These are phyloP conservation scores for Rhizodiscina lignyota DNA, from an alignment of 495 filamentous ascomycete species.

Conservation along the genomic window DNA sequence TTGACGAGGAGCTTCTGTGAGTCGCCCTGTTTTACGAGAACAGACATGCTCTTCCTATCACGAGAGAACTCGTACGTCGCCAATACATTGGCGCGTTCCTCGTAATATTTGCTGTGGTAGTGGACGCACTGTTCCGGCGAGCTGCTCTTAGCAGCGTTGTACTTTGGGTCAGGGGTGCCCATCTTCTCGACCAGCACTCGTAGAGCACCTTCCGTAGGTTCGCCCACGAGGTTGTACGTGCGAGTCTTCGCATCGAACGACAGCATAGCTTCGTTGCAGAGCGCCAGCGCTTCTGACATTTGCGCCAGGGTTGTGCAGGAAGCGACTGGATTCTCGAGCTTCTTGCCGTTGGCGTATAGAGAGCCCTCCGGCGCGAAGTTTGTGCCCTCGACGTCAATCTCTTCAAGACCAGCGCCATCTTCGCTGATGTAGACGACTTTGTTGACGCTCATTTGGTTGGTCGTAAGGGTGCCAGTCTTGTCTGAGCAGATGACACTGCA, in stretches of 20 bases:
- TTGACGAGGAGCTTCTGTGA: slow-evolving; percentile 81
- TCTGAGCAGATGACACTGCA: slow-evolving; percentile 99
- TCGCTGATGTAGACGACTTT: slow-evolving; percentile 72
- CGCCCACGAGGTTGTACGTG: slow-evolving; percentile 72
- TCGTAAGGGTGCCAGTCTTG: slow-evolving; percentile 96
- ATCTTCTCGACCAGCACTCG: slow-evolving; percentile 90
- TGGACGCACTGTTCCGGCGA: slow-evolving; percentile 47
- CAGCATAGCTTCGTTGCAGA: slow-evolving; percentile 82
- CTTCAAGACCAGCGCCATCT: slow-evolving; percentile 59
- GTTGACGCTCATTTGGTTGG: slow-evolving; percentile 98
- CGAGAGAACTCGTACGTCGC: slow-evolving; percentile 95
- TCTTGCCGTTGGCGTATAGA: slow-evolving; percentile 49
- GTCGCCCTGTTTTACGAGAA: slow-evolving; percentile 53
- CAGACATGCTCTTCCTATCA: slow-evolving; percentile 98
- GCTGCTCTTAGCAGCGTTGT: slow-evolving; percentile 34
- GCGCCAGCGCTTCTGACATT: slow-evolving; percentile 71
- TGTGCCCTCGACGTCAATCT: slow-evolving; percentile 82
- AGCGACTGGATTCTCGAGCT: slow-evolving; percentile 48
- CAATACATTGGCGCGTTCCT: slow-evolving; percentile 51
- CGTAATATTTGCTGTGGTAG: slow-evolving; percentile 70
- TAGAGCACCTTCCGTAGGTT: slow-evolving; percentile 89
- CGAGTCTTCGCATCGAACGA: slow-evolving; percentile 59
- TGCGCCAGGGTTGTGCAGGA: slow-evolving; percentile 66
- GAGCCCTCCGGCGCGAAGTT: slow-evolving; percentile 78
- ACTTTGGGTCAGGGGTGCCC: slow-evolving; percentile 44